Percentiles rank a stretch among this genome's conserved stretches.
Conservation (phyloP, 2,329 filamentous ascomycete genomes). For the Phoma herbarum region DNA sequence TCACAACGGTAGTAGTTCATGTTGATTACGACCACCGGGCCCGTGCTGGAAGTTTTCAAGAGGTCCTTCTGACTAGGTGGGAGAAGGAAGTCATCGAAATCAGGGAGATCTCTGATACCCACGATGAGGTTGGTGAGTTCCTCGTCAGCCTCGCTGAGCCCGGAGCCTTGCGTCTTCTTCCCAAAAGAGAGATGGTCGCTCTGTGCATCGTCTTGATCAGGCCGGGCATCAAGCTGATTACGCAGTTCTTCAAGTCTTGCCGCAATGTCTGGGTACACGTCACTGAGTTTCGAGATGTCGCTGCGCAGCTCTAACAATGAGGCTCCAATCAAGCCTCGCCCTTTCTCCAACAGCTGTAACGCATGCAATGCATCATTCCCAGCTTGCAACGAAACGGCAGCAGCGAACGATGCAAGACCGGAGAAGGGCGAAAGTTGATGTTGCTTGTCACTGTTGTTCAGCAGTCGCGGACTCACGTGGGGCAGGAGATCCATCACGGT, state of each 20-base stretch:
- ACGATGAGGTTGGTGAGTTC: not conserved
- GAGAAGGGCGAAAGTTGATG: not conserved
- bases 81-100: not conserved
- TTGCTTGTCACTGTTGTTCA: conserved; percentile 2
- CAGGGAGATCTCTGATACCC: not conserved
- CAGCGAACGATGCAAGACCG: not conserved
- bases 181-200: not conserved
- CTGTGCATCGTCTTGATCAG: not conserved
- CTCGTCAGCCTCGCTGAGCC: not conserved
- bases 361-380: not conserved
- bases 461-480: not conserved
- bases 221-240: not conserved
- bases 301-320: not conserved
- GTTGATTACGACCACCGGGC: not conserved
- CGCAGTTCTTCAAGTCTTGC: not conserved
- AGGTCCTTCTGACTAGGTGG: not conserved
- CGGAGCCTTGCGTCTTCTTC: not conserved
- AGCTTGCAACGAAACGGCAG: not conserved
- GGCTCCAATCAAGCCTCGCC: not conserved
- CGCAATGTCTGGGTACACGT: not conserved
- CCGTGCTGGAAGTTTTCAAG: not conserved
- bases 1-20: not conserved
- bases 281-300: not conserved
- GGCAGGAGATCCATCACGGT: not conserved
- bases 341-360: not conserved